Conservation (phyloP, 2,329 filamentous ascomycete genomes). For the Alternaria arbusti region DNA sequence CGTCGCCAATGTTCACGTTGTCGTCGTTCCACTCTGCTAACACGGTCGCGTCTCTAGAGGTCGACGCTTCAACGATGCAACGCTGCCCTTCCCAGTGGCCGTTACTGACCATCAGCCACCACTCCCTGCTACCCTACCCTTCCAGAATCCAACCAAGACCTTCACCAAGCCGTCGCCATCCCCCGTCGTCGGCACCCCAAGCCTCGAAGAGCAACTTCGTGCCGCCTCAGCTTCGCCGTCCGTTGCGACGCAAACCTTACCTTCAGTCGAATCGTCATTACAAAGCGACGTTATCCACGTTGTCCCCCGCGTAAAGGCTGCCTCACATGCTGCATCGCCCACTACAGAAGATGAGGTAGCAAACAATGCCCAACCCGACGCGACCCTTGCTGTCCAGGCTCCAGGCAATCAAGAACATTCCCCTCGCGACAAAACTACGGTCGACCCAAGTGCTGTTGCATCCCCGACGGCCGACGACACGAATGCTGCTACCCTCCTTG, state of each 20-base stretch:
- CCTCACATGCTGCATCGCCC: conserved; percentile 13
- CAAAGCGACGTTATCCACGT: conserved; percentile 20
- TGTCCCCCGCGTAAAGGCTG: conserved; percentile 13
- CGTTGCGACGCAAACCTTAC: conserved; percentile 31
- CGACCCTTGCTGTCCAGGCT: conserved; percentile 22
- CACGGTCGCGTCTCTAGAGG: conserved; percentile 52
- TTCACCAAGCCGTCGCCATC: conserved; percentile 32
- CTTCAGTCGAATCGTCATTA: conserved; percentile 21
- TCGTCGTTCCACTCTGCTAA: conserved; percentile 40
- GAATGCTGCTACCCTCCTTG: conserved; percentile 1
- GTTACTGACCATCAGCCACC: conserved; percentile 34
- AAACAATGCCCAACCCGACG: conserved; percentile 8
- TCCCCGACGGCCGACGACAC: conserved; percentile 45
- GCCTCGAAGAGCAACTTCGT: conserved; percentile 43
- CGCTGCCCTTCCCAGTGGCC: conserved; percentile 52
- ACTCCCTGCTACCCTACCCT: conserved; percentile 32
- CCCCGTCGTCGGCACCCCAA: conserved; percentile 24
- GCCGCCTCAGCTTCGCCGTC: conserved; percentile 46
- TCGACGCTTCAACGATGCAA: conserved; percentile 63
- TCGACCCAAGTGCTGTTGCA: conserved; percentile 30
- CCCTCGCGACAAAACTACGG: conserved; percentile 24
- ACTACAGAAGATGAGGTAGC: conserved; percentile 23
- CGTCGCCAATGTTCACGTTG: conserved; percentile 15
- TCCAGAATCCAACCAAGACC: conserved; percentile 27
- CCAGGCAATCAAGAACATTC: conserved; percentile 1